Evolutionary conservation across 768 basidiomycete genomes (phyloP).

Genomic region (Strobilomyces echinocephalus): DNA sequence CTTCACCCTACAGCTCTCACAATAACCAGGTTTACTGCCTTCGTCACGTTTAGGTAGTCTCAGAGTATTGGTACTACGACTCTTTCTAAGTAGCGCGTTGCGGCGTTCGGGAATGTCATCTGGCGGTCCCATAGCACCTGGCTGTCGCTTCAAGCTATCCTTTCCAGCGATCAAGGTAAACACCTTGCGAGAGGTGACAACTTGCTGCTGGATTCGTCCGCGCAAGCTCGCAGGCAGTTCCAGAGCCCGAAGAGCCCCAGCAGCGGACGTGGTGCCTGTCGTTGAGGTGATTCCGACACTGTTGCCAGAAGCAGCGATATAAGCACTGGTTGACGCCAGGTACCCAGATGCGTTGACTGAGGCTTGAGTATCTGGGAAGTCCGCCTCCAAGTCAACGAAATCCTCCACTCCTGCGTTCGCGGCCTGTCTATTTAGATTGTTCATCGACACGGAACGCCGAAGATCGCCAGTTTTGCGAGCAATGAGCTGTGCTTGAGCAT

Average conservation of each 20-base stretch:
- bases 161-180: constrained; percentile 27
- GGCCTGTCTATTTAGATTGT: constrained; percentile 60
- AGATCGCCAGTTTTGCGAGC: constrained; percentile 47
- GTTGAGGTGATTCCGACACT: constrained; percentile 90
- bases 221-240: constrained; percentile 51
- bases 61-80: constrained; percentile 76
- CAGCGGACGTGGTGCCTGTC: constrained; percentile 76
- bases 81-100: constrained; percentile 55
- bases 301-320: constrained; percentile 92
- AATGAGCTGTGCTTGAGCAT: constrained; percentile 24
- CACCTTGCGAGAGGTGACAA: constrained; percentile 61
- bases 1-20: constrained; percentile 90
- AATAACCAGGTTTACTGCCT: constrained; percentile 90
- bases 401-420: constrained; percentile 38
- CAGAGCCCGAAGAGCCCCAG: constrained; percentile 39
- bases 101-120: constrained; percentile 50
- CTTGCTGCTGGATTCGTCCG: constrained; percentile 57
- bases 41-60: constrained; percentile 76
- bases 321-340: constrained; percentile 53
- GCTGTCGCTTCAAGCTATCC: constrained; percentile 25
- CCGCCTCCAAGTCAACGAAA: constrained; percentile 39
- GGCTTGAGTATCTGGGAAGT: constrained; percentile 35
- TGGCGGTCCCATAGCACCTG: constrained; percentile 63
- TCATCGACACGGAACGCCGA: constrained; percentile 71
- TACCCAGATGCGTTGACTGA: constrained; percentile 71